Base-by-base conservation (phyloP, 345 rosid genomes). In the Microthlaspi erraticum region DNA sequence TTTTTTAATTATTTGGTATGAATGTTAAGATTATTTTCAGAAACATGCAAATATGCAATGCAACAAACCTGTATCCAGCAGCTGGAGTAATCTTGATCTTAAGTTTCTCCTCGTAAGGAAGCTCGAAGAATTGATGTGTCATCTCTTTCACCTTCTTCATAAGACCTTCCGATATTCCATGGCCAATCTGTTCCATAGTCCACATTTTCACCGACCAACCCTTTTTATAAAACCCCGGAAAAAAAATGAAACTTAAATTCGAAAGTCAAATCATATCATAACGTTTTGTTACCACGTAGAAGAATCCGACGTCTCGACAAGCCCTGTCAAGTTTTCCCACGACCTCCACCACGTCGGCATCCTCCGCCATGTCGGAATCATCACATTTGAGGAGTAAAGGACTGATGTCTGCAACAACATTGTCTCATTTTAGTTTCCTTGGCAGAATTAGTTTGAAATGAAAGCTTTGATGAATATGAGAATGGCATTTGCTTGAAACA, bases 231-330 rank as follows among this genome's bases (percentile, higher is more conserved):
- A 51, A 6, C 42, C 56, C 42, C 56, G 11, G 19, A 13, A 53
- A n/a, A 46, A 34, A 7, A 54, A 11, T 2, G 2, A 33, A 52
- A 53, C 33, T 26, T 23, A 29, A 61, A 13, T 1, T 19, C 29
- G 29, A 26, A 26, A 26, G 29, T 26, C 29, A 26, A 26, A 26
- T 26, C 29, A 26, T 26, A 26, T 26, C 29, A 26, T n/a, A 26
- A 26, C 29, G 29, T 26, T 42, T 44, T 44, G 20, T 43, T 83
- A 89, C 96, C 88, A 87, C 98, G 60, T 92, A 84, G 80, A 92
- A 92, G 78, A 92, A 87, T 16, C 96, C 96, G 56, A 91, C 84
- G 20, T 86, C 87, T n/a, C 88, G 71, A 60, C 98, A 92, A 58
- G 94, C 98, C 73, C 53, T 83, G 73, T 89, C 86, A 37, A 92